Evolutionary conservation across 1,284 basidiomycete species (phyloP).

Genomic region (Apiotrichum akiyoshidainum): DNA sequence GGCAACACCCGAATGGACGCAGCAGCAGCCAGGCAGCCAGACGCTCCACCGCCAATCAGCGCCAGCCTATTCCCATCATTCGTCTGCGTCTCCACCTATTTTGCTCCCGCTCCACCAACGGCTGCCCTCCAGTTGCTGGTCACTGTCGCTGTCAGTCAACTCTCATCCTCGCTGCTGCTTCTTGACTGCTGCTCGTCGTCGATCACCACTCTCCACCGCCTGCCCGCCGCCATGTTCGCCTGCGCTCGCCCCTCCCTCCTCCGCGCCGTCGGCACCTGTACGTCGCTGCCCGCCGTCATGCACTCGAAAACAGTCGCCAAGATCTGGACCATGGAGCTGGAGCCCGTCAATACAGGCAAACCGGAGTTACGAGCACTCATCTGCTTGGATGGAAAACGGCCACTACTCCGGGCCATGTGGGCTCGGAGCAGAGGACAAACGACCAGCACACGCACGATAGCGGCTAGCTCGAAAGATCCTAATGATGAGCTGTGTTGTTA

Average conservation of each 20-base stretch:
- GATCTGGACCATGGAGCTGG: too few relatives aligned
- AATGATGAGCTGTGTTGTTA: too few relatives aligned
- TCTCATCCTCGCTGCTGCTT: background rate
- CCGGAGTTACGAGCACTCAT: too few relatives aligned
- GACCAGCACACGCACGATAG: background rate
- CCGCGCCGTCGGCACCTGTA: constrained; percentile 22
- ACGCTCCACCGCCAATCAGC: background rate
- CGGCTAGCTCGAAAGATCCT: too few relatives aligned
- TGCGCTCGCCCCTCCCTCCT: constrained; percentile 22
- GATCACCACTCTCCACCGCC: background rate
- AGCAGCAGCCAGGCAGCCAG: background rate
- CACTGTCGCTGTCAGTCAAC: background rate
- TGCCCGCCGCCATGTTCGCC: constrained; percentile 13
- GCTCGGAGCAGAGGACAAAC: background rate
- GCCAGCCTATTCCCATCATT: background rate
- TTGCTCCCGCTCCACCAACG: background rate
- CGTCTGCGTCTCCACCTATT: background rate
- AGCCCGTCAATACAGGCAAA: too few relatives aligned
- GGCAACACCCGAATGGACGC: background rate
- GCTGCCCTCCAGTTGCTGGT: background rate
- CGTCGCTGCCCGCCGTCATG: background rate
- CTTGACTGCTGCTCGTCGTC: background rate
- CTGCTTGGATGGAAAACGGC: too few relatives aligned
- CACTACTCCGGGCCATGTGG: background rate
- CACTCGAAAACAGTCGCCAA: too few relatives aligned